Evolutionary conservation across 257 asterid genomes (phyloP).

Genomic region (Nicotiana otophora): DNA sequence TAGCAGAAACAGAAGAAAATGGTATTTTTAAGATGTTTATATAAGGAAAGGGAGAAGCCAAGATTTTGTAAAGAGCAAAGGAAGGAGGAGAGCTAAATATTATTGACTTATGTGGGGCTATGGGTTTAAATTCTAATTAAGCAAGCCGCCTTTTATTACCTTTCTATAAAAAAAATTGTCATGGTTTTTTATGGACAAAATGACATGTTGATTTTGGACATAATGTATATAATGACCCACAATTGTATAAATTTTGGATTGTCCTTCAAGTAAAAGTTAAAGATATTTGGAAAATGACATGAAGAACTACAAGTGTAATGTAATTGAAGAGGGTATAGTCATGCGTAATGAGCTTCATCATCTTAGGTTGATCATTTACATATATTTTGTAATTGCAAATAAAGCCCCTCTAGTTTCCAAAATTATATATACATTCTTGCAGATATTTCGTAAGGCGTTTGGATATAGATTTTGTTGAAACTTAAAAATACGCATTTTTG

Average conservation of each 20-base stretch:
- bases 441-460: no score
- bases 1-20: neutral
- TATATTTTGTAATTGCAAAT: neutral
- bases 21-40: neutral
- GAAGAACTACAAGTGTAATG: neutral
- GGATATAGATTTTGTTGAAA: no score
- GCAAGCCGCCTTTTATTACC: constrained; percentile 50
- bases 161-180: constrained; percentile 6
- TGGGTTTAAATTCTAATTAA: neutral
- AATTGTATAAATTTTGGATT: constrained; percentile 15
- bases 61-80: neutral
- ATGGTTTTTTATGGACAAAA: neutral
- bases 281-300: constrained; percentile 3
- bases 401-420: neutral
- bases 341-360: constrained; percentile 21
- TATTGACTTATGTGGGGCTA: constrained; percentile 11
- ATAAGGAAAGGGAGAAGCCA: neutral
- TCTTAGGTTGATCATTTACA: neutral
- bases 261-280: constrained; percentile 18
- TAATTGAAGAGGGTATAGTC: neutral
- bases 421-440: neutral
- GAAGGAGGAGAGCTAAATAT: constrained; percentile 17
- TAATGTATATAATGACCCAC: constrained; percentile 10
- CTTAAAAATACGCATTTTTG: no score
- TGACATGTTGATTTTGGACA: neutral